A percentile compares a stretch with the other conserved stretches of the same genome.
Conservation (phyloP, 2,329 filamentous ascomycete genomes). For the Thielaviopsis ethacetica region DNA sequence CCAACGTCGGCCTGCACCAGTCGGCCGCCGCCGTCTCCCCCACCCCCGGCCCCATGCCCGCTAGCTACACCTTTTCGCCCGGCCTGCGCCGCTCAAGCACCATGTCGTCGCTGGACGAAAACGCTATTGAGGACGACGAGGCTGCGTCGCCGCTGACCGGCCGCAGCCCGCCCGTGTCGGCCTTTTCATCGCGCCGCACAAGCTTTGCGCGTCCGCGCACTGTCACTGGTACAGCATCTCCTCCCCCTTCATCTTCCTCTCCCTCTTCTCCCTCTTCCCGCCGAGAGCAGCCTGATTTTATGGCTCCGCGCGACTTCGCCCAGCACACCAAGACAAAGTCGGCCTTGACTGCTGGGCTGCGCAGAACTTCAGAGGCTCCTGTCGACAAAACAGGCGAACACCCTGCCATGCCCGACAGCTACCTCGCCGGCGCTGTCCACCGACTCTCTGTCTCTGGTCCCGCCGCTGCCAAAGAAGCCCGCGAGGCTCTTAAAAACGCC, state of each 20-base stretch:
- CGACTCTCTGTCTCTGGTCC: conserved; percentile 7
- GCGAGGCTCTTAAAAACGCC: not conserved
- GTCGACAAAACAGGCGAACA: not conserved
- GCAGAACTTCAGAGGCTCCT: not conserved
- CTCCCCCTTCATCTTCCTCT: not conserved
- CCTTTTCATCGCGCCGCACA: conserved; percentile 6
- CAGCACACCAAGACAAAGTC: conserved; percentile 3
- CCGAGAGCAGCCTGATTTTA: too few species aligned
- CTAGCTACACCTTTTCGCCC: conserved; percentile 15
- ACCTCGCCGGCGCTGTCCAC: conserved; percentile 9
- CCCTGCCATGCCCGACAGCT: not conserved
- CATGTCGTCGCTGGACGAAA: conserved; percentile 53
- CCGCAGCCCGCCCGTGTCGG: conserved; percentile 2
- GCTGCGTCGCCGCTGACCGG: conserved; percentile 21
- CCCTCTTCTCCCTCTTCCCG: too few species aligned
- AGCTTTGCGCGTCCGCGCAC: conserved; percentile 9
- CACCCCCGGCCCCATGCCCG: conserved; percentile 26
- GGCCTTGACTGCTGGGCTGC: conserved; percentile 2
- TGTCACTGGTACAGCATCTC: conserved; percentile 9
- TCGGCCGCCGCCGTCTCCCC: not conserved
- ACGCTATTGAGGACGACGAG: conserved; percentile 54
- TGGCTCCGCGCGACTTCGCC: too few species aligned
- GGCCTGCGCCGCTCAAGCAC: conserved; percentile 48
- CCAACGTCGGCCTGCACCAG: not conserved
- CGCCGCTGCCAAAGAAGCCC: conserved; percentile 3